These are phyloP conservation scores for Periglandula ipomoeae DNA, from an alignment of 2,329 filamentous ascomycete genomes.

Conservation along the genomic window DNA sequence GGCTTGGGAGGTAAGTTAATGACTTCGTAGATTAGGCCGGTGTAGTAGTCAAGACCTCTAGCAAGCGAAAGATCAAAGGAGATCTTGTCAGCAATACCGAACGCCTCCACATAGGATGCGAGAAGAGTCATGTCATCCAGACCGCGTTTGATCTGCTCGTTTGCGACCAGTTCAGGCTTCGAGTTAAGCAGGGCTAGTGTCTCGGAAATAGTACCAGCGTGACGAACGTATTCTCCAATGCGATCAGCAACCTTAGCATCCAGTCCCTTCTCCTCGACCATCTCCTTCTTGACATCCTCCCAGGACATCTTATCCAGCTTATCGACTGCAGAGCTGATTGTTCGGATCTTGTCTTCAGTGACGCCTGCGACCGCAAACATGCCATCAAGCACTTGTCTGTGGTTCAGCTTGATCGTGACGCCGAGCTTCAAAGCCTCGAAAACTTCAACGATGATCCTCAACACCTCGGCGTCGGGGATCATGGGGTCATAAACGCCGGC, in stretches of 20 bases:
- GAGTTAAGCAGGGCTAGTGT: slow-evolving; percentile 61
- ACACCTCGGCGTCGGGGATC: slow-evolving; percentile 84
- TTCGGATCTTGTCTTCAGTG: slow-evolving; percentile 73
- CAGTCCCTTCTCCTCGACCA: slow-evolving; percentile 87
- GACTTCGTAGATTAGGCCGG: slow-evolving; percentile 83
- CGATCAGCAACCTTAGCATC: slow-evolving; percentile 68
- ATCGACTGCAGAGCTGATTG: slow-evolving; percentile 88
- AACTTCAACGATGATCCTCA: slow-evolving; percentile 76
- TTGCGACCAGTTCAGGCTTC: slow-evolving; percentile 59
- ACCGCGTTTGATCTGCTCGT: slow-evolving; percentile 68
- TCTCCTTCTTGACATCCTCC: slow-evolving; percentile 83
- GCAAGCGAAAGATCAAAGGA: slow-evolving; percentile 88
- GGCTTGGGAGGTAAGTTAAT: slow-evolving; percentile 50
- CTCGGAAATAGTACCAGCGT: slow-evolving; percentile 60
- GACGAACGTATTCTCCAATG: slow-evolving; percentile 76
- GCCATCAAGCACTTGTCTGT: slow-evolving; percentile 88
- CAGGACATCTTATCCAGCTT: slow-evolving; percentile 92
- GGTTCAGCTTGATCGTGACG: slow-evolving; percentile 88
- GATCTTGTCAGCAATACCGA: slow-evolving; percentile 61
- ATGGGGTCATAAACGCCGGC: slow-evolving; percentile 81
- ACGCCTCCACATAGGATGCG: slow-evolving; percentile 73
- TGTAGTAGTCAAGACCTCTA: slow-evolving; percentile 88
- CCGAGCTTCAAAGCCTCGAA: slow-evolving; percentile 67
- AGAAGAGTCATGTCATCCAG: slow-evolving; percentile 73
- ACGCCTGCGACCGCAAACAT: slow-evolving; percentile 89